Conservation (phyloP, 2,329 filamentous ascomycete species). For the Nannizzia gypsea region DNA sequence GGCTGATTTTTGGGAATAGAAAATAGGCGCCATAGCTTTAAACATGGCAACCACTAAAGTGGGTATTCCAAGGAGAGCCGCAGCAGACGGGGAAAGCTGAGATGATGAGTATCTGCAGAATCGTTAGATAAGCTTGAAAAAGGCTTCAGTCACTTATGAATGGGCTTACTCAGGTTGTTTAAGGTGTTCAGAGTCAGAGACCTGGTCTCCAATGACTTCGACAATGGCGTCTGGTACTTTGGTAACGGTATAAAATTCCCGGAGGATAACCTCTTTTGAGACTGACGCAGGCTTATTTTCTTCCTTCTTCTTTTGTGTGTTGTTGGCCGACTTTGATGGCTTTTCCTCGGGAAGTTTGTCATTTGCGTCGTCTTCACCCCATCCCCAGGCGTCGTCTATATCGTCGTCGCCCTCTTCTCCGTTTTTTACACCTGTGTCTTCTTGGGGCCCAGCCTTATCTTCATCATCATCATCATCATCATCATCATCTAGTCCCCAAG, state of each 20-base stretch:
- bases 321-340: constrained; percentile 11
- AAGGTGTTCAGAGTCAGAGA: constrained; percentile 32
- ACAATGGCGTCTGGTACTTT: constrained; percentile 68
- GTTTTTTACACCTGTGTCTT: constrained; percentile 17
- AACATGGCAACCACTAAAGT: constrained; percentile 41
- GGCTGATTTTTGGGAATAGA: constrained; percentile 34
- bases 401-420: constrained; percentile 31
- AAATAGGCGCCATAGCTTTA: constrained; percentile 37
- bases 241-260: constrained; percentile 79
- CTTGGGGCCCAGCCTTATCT: constrained; percentile 11
- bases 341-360: constrained; percentile 25
- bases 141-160: not conserved
- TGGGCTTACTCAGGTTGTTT: constrained; percentile 26
- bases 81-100: constrained; percentile 30
- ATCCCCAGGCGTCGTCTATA: constrained; percentile 64
- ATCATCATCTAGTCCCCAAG: constrained; percentile 41
- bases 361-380: constrained; percentile 54
- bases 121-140: not conserved
- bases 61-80: constrained; percentile 35
- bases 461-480: not conserved
- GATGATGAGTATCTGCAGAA: constrained; percentile 22
- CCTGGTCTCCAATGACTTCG: constrained; percentile 31
- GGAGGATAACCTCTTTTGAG: constrained; percentile 59
- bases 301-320: constrained; percentile 14
- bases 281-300: constrained; percentile 12